A percentile compares a stretch with the other conserved stretches of the same genome.
Conservation (phyloP, 2,329 filamentous ascomycete genomes). For the Scortechinia acanthostroma region DNA sequence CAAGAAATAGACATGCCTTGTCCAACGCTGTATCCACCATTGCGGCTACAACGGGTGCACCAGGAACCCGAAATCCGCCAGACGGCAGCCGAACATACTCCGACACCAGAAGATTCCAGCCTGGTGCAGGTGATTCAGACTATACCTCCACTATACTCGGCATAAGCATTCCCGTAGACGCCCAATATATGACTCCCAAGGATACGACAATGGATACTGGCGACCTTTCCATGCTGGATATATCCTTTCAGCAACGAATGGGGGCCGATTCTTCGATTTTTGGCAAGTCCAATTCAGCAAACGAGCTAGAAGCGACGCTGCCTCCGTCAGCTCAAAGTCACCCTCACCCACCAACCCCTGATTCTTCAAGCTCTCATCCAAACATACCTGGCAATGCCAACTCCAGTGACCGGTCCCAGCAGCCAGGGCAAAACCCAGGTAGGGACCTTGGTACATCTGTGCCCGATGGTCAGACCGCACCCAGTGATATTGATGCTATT, state of each 20-base stretch:
- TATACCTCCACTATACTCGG: slow-evolving; percentile 17
- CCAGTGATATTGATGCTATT: slow-evolving; percentile 27
- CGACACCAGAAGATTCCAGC: too few relatives aligned
- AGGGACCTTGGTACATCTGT: too few relatives aligned
- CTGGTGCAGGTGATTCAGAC: too few relatives aligned
- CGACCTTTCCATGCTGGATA: slow-evolving; percentile 14
- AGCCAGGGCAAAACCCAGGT: too few relatives aligned
- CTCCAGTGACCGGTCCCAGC: too few relatives aligned
- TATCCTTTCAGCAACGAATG: slow-evolving; percentile 8
- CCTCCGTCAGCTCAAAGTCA: slow-evolving; percentile 7
- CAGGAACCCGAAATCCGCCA: not conserved
- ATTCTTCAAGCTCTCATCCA: slow-evolving; percentile 17
- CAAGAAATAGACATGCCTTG: too few relatives aligned
- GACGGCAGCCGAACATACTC: too few relatives aligned
- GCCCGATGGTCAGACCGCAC: not conserved
- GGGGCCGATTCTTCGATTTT: not conserved
- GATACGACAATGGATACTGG: slow-evolving; percentile 17
- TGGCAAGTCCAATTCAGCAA: not conserved
- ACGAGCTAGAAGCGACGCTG: not conserved
- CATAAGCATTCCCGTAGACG: slow-evolving; percentile 19
- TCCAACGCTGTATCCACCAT: not conserved
- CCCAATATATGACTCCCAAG: slow-evolving; percentile 18
- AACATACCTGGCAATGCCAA: not conserved
- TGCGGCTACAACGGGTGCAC: not conserved
- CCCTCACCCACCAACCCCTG: slow-evolving; percentile 17